Conservation (phyloP, 495 filamentous ascomycete genomes). For the Xylaria acuta region DNA sequence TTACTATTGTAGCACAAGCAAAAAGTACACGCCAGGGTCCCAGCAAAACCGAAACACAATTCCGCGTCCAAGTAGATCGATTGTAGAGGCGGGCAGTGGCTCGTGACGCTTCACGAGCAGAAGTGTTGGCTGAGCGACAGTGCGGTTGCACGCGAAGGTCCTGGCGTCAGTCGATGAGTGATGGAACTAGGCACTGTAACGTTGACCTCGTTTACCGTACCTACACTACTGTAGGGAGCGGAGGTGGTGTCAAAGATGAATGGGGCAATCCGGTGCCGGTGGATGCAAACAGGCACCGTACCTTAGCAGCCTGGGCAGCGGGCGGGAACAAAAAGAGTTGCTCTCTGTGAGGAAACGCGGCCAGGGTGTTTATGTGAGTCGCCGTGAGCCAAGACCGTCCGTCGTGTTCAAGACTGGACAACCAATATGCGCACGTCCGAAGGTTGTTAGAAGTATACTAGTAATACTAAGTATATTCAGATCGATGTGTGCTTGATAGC, state of each 20-base stretch:
- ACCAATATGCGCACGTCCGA: not conserved
- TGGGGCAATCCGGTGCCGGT: constrained; percentile 10
- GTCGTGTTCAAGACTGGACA: not conserved
- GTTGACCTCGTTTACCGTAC: constrained; percentile 33
- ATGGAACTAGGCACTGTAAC: constrained; percentile 36
- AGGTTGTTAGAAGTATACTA: not conserved
- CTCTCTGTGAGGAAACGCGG: not conserved
- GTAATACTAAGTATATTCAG: not conserved
- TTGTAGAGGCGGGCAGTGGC: not conserved
- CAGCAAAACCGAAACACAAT: not conserved
- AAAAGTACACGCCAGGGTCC: not conserved
- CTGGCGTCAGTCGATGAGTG: constrained; percentile 31
- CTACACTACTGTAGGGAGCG: too few relatives aligned
- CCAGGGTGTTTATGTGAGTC: not conserved
- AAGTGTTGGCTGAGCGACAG: not conserved
- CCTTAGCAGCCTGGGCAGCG: not conserved
- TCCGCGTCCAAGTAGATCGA: not conserved
- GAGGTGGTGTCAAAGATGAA: not conserved
- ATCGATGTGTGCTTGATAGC: not conserved
- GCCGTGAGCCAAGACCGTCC: not conserved
- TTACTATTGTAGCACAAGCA: not conserved
- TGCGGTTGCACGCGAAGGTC: not conserved
- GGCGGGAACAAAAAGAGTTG: not conserved
- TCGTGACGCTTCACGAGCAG: not conserved
- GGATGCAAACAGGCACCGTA: not conserved